These are phyloP conservation scores for Exserohilum turcica DNA, from an alignment of 2,329 filamentous ascomycete species.

Conservation along the genomic window DNA sequence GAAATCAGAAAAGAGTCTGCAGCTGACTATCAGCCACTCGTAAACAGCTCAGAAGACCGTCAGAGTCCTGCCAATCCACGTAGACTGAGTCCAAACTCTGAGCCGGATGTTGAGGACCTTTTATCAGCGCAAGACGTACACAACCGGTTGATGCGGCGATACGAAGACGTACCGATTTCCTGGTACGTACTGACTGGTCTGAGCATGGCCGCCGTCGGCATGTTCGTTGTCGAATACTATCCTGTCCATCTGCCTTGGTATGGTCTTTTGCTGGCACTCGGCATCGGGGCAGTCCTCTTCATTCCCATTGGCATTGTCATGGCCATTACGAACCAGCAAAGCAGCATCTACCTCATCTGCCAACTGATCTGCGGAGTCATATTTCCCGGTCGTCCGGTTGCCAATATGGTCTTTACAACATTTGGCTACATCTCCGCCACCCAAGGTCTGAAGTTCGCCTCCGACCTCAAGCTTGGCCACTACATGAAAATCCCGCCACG, in stretches of 20 bases:
- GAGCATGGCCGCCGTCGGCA: slow-evolving; percentile 76
- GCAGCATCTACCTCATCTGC: slow-evolving; percentile 83
- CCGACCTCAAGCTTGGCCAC: slow-evolving; percentile 84
- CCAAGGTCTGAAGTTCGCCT: slow-evolving; percentile 86
- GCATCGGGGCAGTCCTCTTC: slow-evolving; percentile 79
- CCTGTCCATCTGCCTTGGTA: slow-evolving; percentile 87
- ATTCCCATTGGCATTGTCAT: slow-evolving; percentile 92
- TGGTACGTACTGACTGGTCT: slow-evolving; percentile 82
- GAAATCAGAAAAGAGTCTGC: slow-evolving; percentile 58
- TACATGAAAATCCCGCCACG: slow-evolving; percentile 87
- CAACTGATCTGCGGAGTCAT: slow-evolving; percentile 81
- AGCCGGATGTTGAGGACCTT: slow-evolving; percentile 56
- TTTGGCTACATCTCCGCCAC: slow-evolving; percentile 89
- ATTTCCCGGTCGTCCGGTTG: slow-evolving; percentile 83
- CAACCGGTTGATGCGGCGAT: slow-evolving; percentile 80
- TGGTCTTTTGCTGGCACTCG: slow-evolving; percentile 76
- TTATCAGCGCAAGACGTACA: slow-evolving; percentile 80
- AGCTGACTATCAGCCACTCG: slow-evolving; percentile 43
- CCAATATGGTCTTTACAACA: slow-evolving; percentile 92
- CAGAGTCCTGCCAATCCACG: slow-evolving; percentile 21
- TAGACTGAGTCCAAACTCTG: slow-evolving; percentile 39
- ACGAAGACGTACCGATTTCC: slow-evolving; percentile 77
- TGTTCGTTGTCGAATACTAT: slow-evolving; percentile 80
- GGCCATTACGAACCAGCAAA: slow-evolving; percentile 90
- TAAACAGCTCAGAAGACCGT: slow-evolving; percentile 42